These are phyloP conservation scores for Pelargonium australe DNA, from an alignment of 441 rosid genomes.

Conservation along the genomic window DNA sequence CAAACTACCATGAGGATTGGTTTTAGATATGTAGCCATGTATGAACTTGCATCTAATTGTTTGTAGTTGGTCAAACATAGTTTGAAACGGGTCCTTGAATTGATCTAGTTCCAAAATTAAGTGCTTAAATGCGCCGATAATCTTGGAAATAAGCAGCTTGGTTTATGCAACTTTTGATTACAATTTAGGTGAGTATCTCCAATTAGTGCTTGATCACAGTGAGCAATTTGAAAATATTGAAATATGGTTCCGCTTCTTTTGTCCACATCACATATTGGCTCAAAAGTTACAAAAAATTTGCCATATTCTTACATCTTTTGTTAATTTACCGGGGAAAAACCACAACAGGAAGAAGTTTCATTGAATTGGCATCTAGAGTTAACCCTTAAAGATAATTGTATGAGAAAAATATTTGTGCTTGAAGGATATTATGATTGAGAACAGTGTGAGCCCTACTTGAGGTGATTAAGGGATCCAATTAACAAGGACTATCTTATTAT, in stretches of 20 bases:
- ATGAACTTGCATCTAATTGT: not conserved
- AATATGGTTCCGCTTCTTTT: too few species aligned
- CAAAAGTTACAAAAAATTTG: not conserved
- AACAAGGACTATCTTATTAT: not conserved
- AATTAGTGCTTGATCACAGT: too few species aligned
- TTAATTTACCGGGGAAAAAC: not conserved
- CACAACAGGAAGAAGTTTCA: not conserved
- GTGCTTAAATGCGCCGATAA: not conserved
- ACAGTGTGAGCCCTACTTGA: not conserved
- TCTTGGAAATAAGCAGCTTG: not conserved
- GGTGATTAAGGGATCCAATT: not conserved
- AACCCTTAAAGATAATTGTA: not conserved
- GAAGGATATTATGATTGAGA: not conserved
- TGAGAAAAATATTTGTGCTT: not conserved
- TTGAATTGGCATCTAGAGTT: not conserved
- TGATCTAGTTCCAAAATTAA: not conserved
- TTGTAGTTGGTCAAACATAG: not conserved
- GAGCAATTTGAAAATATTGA: too few species aligned
- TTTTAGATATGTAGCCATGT: not conserved
- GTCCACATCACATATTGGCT: not conserved
- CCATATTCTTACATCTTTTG: not conserved
- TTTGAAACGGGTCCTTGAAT: not conserved
- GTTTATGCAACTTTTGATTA: not conserved
- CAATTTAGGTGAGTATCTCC: too few species aligned
- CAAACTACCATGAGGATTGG: not conserved